Evolutionary conservation across 495 filamentous ascomycete genomes (phyloP), one percentile per base, ranked within the genome.

Genomic region (Penicillium egyptiacum): DNA sequence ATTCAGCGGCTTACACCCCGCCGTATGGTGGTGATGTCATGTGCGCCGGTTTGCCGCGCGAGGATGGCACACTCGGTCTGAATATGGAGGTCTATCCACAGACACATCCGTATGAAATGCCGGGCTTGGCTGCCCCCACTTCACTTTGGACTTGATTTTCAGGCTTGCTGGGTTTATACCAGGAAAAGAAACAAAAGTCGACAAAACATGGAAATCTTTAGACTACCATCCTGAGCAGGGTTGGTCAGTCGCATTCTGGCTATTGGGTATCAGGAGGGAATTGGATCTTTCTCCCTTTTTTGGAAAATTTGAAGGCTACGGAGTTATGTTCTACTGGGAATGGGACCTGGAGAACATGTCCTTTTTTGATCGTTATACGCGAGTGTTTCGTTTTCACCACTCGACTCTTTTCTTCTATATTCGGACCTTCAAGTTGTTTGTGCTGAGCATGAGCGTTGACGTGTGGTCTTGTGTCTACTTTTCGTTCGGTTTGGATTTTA

Each of bases 31-130:
- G 69, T 35, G 74, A 73, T 12, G 59, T 65, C 19, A 48, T 67
- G 16, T 71, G 70, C 26, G 63, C 64, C 2, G 62, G 66, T 23
- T 50, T 76, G 42, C 55, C 70, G 5, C 69, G 65, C 8, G 30
- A 62, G 4, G 70, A 72, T 44, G 61, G 57, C 39, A 54, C 61
- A 0, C 52, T 74, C 14, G 67, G 66, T 5, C 55, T 77, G 20
- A 71, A 72, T 45, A 58, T 76, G 63, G 65, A 68, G 8, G 54
- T 74, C 1, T 73, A 75, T 53, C 59, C 69, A 3, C 70, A 72
- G 16, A 53, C 68, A 45, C 66, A 69, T n/a, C 51, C 63, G 0
- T 60, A 71, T 16, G 70, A 70, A 17, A 64, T 69, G 41, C 55
- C 61, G 2, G 69, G 62, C 1, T 65, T 70, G 57, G 60, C 63